These are phyloP conservation scores for Barnettozyma sp. DNA, from an alignment of 805 yeast species.

Conservation along the genomic window DNA sequence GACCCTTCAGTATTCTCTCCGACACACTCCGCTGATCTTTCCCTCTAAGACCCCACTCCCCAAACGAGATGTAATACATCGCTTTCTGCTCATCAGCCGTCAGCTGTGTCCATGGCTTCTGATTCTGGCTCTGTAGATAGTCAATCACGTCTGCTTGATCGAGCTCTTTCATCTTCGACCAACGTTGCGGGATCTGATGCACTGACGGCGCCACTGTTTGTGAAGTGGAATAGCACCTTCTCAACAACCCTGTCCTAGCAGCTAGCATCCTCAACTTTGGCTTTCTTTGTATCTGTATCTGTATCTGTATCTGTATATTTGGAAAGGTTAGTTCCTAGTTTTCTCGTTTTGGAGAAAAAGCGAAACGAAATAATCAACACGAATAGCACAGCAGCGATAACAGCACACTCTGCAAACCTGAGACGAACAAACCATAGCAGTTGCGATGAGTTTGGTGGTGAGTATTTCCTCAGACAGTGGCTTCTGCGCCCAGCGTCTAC, in stretches of 20 bases:
- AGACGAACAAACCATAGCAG: too few species aligned
- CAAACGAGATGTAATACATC: conserved; percentile 31
- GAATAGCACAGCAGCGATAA: too few species aligned
- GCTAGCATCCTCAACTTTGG: too few species aligned
- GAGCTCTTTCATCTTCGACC: conserved; percentile 28
- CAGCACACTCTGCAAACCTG: too few species aligned
- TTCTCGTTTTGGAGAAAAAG: background rate
- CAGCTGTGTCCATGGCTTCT: conserved; percentile 28
- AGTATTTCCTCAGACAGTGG: background rate
- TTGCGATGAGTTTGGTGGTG: conserved; percentile 1
- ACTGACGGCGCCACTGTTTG: conserved; percentile 23
- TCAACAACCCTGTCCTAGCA: too few species aligned
- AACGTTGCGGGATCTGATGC: conserved; percentile 24
- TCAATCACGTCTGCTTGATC: conserved; percentile 32
- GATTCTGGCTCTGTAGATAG: conserved; percentile 28
- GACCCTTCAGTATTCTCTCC: conserved; percentile 13
- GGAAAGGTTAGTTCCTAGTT: background rate
- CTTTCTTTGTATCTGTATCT: too few species aligned
- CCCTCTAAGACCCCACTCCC: conserved; percentile 33
- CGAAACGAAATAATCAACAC: conserved; percentile 3
- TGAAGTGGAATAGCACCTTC: conserved; percentile 5
- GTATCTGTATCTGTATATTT: too few species aligned
- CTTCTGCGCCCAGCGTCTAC: background rate
- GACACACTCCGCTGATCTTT: conserved; percentile 10
- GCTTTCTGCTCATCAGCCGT: conserved; percentile 25